Conservation (phyloP, 2,329 filamentous ascomycete genomes). For the Microdochium bolleyi region DNA sequence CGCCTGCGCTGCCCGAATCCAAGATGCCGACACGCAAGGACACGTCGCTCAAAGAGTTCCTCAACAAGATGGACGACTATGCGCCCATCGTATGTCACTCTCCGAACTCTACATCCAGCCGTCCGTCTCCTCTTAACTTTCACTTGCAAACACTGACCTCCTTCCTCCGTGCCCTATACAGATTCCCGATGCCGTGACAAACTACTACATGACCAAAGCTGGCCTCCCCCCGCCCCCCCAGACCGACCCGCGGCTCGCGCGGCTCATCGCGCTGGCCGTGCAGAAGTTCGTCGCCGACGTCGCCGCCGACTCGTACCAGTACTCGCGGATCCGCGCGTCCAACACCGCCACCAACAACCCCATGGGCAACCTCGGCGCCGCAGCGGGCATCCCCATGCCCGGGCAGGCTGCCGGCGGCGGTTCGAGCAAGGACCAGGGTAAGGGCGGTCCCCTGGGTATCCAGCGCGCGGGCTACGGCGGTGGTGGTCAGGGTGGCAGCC, state of each 20-base stretch:
- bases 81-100: slow-evolving; percentile 71
- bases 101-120: neutral
- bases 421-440: slow-evolving; percentile 46
- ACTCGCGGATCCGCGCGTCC: slow-evolving; percentile 88
- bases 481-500: slow-evolving; percentile 78
- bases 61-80: slow-evolving; percentile 96
- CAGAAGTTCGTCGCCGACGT: slow-evolving; percentile 99
- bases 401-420: slow-evolving; percentile 50
- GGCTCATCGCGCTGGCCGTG: slow-evolving; percentile 91
- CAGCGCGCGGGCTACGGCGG: slow-evolving; percentile 77
- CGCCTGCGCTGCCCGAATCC: slow-evolving; percentile 31
- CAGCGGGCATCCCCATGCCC: slow-evolving; percentile 58
- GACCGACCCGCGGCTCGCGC: slow-evolving; percentile 82
- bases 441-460: slow-evolving; percentile 57
- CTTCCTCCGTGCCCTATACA: slow-evolving; percentile 23
- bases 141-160: slow-evolving; percentile 3
- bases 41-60: slow-evolving; percentile 82
- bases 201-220: slow-evolving; percentile 95
- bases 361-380: slow-evolving; percentile 77
- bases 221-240: slow-evolving; percentile 89
- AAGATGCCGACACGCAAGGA: slow-evolving; percentile 80
- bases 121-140: no score
- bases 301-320: slow-evolving; percentile 95
- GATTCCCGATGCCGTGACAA: slow-evolving; percentile 96
- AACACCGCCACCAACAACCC: slow-evolving; percentile 84